phyloP scores from a whole-genome alignment of 805 yeast genomes.

The Clavispora phyllophila region DNA sequence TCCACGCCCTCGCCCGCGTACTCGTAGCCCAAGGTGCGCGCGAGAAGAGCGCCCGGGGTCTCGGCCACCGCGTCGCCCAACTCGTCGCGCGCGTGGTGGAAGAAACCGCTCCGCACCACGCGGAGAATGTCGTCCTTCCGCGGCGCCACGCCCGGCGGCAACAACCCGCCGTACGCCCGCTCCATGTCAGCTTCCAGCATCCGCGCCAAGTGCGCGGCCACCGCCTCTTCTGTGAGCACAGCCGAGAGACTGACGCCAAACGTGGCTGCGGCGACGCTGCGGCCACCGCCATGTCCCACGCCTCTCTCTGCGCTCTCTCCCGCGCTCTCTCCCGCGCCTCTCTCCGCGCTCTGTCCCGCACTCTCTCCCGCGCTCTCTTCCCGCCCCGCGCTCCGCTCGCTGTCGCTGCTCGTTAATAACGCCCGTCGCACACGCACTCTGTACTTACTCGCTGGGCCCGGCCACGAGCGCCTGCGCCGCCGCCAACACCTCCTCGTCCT shows the following conservation, averaged over 20 bases:
- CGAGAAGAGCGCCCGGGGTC: constrained; percentile 42
- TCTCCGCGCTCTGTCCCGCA: constrained; percentile 26
- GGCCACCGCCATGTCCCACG: constrained; percentile 15
- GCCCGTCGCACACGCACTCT: constrained; percentile 30
- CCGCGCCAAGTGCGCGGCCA: constrained; percentile 28
- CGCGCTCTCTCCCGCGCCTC: constrained; percentile 15
- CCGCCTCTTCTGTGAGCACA: constrained; percentile 25
- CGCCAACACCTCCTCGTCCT: constrained; percentile 46
- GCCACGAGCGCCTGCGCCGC: constrained; percentile 12
- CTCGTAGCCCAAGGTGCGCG: constrained; percentile 44
- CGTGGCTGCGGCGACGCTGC: constrained; percentile 3
- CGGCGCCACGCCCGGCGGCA: constrained; percentile 40
- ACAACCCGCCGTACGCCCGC: constrained; percentile 23
- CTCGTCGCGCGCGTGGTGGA: constrained; percentile 37
- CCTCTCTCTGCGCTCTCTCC: constrained; percentile 20
- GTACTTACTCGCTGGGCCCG: constrained; percentile 33
- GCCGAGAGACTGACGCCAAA: constrained; percentile 20
- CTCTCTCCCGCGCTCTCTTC: constrained; percentile 12
- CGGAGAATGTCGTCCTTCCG: constrained; percentile 35
- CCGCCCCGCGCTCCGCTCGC: not conserved
- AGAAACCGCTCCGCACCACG: constrained; percentile 46
- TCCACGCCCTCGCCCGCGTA: constrained; percentile 55
- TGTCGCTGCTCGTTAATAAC: constrained; percentile 1
- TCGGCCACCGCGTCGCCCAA: constrained; percentile 37
- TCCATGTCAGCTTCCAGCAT: constrained; percentile 26